phyloP scores from a whole-genome alignment of 805 yeast genomes.

The Cyberlindnera suaveolens region DNA sequence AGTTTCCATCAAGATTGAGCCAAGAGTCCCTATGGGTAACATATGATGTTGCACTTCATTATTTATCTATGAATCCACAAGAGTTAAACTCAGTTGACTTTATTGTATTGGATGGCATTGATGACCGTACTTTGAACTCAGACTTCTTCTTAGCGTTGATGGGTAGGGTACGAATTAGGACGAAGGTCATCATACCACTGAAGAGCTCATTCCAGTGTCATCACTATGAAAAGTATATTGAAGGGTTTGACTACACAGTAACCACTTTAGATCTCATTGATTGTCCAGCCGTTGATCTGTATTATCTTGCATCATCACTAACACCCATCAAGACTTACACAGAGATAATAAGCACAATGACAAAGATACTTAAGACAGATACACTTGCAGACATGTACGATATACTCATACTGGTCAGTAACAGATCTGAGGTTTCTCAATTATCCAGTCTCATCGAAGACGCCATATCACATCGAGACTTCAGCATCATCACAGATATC shows the following conservation, averaged over 20 bases:
- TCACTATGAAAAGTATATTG: constrained; percentile 1
- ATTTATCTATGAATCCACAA: neutral
- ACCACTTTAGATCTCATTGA: neutral
- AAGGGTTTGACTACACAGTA: neutral
- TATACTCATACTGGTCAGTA: constrained; percentile 5
- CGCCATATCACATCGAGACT: neutral
- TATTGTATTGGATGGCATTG: constrained; percentile 8
- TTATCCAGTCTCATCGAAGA: neutral
- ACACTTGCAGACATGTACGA: constrained; percentile 4
- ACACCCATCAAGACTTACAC: neutral
- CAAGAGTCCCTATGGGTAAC: constrained; percentile 2
- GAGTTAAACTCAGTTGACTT: constrained; percentile 4
- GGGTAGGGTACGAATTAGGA: neutral
- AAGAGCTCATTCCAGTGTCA: constrained; percentile 1
- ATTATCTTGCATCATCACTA: constrained; percentile 1
- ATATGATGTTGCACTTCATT: constrained; percentile 4
- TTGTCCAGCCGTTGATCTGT: constrained; percentile 2
- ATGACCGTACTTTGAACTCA: constrained; percentile 4
- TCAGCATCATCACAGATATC: constrained; percentile 6
- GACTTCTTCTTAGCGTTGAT: constrained; percentile 9
- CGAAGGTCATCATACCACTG: constrained; percentile 6
- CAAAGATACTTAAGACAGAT: constrained; percentile 1
- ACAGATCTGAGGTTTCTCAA: neutral
- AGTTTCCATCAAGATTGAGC: neutral
- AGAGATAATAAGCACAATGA: constrained; percentile 2